Percentiles rank a stretch among this genome's conserved stretches.
Evolutionary conservation across 192 early-diverging fungal genomes (phyloP).

Genomic region (Backusella australiensis): DNA sequence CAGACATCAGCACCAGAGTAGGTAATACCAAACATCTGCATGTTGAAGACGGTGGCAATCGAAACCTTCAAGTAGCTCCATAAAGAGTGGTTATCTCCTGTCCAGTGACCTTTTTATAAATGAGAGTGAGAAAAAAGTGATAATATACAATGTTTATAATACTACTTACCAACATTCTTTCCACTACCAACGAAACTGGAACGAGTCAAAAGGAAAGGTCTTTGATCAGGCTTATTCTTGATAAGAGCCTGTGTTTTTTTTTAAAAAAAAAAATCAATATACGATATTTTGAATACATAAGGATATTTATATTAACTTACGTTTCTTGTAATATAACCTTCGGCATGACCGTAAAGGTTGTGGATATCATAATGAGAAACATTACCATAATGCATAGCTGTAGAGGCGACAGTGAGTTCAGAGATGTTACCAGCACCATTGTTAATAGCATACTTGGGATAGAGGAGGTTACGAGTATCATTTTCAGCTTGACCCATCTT

Average conservation of each 20-base stretch:
- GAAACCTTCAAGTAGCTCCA: constrained; percentile 60
- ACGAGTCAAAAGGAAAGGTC: constrained; percentile 60
- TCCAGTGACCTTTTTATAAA: constrained; percentile 13
- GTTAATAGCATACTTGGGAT: constrained; percentile 53
- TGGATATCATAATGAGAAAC: constrained; percentile 33
- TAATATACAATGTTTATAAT: too few species aligned
- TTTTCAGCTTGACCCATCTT: background rate
- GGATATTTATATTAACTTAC: constrained; percentile 2
- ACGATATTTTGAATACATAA: background rate
- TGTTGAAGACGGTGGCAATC: constrained; percentile 58
- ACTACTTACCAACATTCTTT: background rate
- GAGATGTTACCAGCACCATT: constrained; percentile 45
- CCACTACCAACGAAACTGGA: constrained; percentile 68
- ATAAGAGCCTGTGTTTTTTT: constrained; percentile 5
- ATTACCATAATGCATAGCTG: constrained; percentile 29
- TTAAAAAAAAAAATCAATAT: background rate
- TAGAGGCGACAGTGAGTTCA: constrained; percentile 45
- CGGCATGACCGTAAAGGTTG: constrained; percentile 35
- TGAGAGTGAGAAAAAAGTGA: too few species aligned
- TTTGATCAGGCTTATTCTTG: background rate
- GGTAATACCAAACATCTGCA: constrained; percentile 71
- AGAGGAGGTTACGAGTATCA: constrained; percentile 26
- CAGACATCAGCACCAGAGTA: constrained; percentile 72
- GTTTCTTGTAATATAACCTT: constrained; percentile 18
- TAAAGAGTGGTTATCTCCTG: constrained; percentile 60